Evolutionary conservation across 1,284 basidiomycete species (phyloP).

Genomic region (Cutaneotrichosporon sp.): DNA sequence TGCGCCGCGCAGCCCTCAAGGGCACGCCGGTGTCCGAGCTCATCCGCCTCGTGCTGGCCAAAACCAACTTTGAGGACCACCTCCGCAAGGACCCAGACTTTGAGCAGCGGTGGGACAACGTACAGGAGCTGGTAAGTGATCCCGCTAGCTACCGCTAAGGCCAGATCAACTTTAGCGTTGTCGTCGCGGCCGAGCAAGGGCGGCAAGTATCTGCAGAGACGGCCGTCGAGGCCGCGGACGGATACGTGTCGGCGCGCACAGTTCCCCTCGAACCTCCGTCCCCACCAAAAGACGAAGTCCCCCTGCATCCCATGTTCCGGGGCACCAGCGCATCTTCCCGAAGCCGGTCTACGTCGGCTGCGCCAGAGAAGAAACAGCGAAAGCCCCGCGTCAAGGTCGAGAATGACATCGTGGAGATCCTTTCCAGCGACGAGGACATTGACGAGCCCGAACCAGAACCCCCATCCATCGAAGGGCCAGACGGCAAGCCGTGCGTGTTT

Average conservation of each 20-base stretch:
- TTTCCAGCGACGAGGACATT: conserved; percentile 38
- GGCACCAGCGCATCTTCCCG: not conserved
- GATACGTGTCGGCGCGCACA: conserved; percentile 29
- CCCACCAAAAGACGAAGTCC: not conserved
- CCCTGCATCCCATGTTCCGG: conserved; percentile 36
- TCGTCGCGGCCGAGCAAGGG: conserved; percentile 37
- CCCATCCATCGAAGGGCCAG: not conserved
- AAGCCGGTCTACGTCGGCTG: conserved; percentile 16
- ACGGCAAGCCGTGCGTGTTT: conserved; percentile 14
- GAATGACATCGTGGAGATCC: conserved; percentile 31
- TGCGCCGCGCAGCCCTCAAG: conserved; percentile 57
- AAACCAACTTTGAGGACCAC: conserved; percentile 64
- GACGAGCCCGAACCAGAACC: conserved; percentile 3
- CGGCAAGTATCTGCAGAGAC: conserved; percentile 18
- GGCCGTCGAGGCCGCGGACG: conserved; percentile 12
- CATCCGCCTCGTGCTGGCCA: conserved; percentile 58
- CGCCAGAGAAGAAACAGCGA: not conserved
- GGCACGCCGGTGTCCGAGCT: conserved; percentile 61
- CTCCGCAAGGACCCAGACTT: conserved; percentile 69
- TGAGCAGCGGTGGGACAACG: conserved; percentile 76
- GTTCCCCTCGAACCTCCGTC: conserved; percentile 14
- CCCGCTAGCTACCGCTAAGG: not conserved
- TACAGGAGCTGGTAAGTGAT: conserved; percentile 67
- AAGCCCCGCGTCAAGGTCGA: conserved; percentile 8
- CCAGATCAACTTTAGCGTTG: conserved; percentile 46